Evolutionary conservation across 768 basidiomycete species (phyloP).

Genomic region (Termitomyces sp.): DNA sequence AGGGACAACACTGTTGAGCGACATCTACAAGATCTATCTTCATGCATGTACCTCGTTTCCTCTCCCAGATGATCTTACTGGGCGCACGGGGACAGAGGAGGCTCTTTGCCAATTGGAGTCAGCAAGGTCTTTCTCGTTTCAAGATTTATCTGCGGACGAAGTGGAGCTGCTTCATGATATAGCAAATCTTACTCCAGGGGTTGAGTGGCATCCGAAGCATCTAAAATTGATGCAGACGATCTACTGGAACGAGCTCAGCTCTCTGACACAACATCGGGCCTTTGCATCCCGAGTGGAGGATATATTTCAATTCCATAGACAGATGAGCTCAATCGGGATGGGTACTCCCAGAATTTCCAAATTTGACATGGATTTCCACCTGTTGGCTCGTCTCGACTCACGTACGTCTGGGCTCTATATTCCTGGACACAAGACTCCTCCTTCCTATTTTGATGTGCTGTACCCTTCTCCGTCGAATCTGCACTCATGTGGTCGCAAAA

Average conservation of each 20-base stretch:
- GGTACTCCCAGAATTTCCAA: not conserved
- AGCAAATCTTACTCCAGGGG: not conserved
- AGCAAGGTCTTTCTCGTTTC: not conserved
- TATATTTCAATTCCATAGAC: not conserved
- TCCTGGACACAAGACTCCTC: not conserved
- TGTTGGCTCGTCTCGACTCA: not conserved
- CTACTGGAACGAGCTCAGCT: not conserved
- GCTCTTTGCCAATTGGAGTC: not conserved
- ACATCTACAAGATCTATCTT: not conserved
- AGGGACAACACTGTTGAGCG: not conserved
- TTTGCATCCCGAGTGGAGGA: not conserved
- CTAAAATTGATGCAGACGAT: not conserved
- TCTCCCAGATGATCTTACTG: conserved; percentile 1
- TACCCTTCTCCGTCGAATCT: not conserved
- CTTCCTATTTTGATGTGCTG: not conserved
- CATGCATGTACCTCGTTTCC: conserved; percentile 1
- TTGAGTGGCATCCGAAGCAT: not conserved
- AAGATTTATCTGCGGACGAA: not conserved
- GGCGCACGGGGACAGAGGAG: not conserved
- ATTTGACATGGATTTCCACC: no score
- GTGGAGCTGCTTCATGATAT: not conserved
- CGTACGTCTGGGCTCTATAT: not conserved
- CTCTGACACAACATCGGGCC: not conserved
- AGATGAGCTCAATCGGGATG: not conserved
- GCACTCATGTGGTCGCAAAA: not conserved